Percentiles rank a stretch among this genome's conserved stretches.
Conservation (phyloP, 148 eudicot genomes). For the Chenopodium formosanum region DNA sequence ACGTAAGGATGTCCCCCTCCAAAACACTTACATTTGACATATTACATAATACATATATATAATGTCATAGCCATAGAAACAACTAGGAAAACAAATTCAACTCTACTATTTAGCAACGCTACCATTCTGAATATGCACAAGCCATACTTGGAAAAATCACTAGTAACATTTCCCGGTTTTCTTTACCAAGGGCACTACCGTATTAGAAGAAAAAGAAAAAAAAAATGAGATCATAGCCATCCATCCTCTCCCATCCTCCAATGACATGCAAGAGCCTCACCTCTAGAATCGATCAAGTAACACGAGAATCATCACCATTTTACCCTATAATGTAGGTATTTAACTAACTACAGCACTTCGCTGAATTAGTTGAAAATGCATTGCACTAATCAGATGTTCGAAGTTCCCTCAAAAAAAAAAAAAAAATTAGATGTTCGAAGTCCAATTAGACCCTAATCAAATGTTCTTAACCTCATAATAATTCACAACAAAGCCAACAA, state of each 20-base stretch:
- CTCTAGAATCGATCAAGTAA: neutral
- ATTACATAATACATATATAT: neutral
- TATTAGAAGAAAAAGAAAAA: too few species aligned
- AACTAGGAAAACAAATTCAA: neutral
- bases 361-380: neutral
- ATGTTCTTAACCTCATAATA: neutral
- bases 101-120: neutral
- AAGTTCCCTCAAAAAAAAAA: neutral
- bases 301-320: neutral
- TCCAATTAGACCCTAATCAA: neutral
- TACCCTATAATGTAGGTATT: neutral
- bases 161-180: neutral
- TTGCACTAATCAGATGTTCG: neutral
- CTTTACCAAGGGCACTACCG: neutral
- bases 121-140: neutral
- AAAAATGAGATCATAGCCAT: neutral
- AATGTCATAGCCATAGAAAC: neutral
- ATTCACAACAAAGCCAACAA: neutral
- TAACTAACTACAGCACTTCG: neutral
- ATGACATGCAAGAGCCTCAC: neutral
- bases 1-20: neutral
- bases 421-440: neutral
- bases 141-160: neutral
- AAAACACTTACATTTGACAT: neutral
- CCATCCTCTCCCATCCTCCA: neutral